Conservation (phyloP, 2,329 filamentous ascomycete species). For the Fonsecaea pedrosoi region DNA sequence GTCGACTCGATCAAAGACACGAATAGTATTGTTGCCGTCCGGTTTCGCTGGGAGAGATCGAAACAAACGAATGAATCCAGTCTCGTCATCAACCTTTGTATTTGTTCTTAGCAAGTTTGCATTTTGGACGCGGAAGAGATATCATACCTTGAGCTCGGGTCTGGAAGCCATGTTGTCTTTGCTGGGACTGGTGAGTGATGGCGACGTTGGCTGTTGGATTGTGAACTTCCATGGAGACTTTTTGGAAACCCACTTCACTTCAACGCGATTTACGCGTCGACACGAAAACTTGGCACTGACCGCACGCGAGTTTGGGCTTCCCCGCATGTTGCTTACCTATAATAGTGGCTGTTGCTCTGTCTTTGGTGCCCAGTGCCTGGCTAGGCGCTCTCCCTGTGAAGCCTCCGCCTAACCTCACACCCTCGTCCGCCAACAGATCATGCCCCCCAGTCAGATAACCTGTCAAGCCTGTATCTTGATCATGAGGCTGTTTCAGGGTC, state of each 20-base stretch:
- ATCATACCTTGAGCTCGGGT: conserved; percentile 71
- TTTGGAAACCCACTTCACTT: background rate
- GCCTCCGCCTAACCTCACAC: background rate
- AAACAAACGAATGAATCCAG: conserved; percentile 95
- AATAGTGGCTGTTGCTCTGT: no score
- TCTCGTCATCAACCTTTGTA: conserved; percentile 86
- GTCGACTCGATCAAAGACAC: conserved; percentile 92
- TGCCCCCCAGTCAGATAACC: background rate
- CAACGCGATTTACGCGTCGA: conserved; percentile 7
- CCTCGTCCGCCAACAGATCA: background rate
- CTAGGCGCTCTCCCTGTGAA: background rate
- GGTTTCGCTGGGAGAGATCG: conserved; percentile 77
- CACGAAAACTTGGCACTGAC: conserved; percentile 4
- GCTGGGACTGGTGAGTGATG: background rate
- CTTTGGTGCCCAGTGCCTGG: no score
- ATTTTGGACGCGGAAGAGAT: background rate
- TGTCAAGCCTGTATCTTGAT: background rate
- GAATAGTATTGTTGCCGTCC: conserved; percentile 71
- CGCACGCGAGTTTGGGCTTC: background rate
- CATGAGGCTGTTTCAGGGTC: conserved; percentile 5
- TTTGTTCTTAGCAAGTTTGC: conserved; percentile 23
- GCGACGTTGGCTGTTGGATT: background rate
- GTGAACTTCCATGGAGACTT: background rate
- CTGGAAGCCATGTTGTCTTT: conserved; percentile 67
- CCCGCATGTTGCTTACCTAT: no score